phyloP scores from a whole-genome alignment of 352 stramenopile species.

The Phytophthora ohioensis region DNA sequence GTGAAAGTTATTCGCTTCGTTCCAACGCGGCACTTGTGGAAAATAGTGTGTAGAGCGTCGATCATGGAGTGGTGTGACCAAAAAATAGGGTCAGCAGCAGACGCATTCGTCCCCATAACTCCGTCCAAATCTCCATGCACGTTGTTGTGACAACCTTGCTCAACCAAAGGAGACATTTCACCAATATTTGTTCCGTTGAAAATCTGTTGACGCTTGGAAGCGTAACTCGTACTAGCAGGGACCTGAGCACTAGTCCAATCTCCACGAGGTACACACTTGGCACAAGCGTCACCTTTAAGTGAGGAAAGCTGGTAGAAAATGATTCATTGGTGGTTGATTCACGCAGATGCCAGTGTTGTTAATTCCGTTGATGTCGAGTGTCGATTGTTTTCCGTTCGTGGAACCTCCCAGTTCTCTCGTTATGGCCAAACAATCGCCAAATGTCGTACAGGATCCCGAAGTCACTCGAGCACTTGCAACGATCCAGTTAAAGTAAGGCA shows the following conservation, averaged over 20 bases:
- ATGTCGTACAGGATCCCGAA: slow-evolving; percentile 50
- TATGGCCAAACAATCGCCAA: slow-evolving; percentile 58
- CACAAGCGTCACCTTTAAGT: neutral
- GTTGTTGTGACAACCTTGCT: slow-evolving; percentile 71
- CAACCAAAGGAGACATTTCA: slow-evolving; percentile 55
- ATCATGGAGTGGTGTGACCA: slow-evolving; percentile 81
- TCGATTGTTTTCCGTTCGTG: neutral
- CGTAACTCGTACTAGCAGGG: slow-evolving; percentile 50
- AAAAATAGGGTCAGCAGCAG: slow-evolving; percentile 72
- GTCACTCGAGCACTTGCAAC: slow-evolving; percentile 50
- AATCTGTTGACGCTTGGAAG: slow-evolving; percentile 56
- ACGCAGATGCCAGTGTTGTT: neutral
- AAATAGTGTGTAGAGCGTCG: slow-evolving; percentile 69
- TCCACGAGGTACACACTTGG: neutral
- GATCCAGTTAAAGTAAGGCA: slow-evolving; percentile 87
- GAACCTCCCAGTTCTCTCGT: slow-evolving; percentile 51
- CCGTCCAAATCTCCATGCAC: slow-evolving; percentile 60
- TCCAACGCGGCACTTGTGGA: slow-evolving; percentile 77
- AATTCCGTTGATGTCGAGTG: neutral
- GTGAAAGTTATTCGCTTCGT: slow-evolving; percentile 47
- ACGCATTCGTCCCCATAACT: slow-evolving; percentile 62
- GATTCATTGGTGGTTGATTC: neutral
- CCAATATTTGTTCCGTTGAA: slow-evolving; percentile 62
- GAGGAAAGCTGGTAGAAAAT: neutral
- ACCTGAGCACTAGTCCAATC: slow-evolving; percentile 18